These are phyloP conservation scores for Sclerospora graminicola DNA, from an alignment of 352 stramenopile species.

Conservation along the genomic window DNA sequence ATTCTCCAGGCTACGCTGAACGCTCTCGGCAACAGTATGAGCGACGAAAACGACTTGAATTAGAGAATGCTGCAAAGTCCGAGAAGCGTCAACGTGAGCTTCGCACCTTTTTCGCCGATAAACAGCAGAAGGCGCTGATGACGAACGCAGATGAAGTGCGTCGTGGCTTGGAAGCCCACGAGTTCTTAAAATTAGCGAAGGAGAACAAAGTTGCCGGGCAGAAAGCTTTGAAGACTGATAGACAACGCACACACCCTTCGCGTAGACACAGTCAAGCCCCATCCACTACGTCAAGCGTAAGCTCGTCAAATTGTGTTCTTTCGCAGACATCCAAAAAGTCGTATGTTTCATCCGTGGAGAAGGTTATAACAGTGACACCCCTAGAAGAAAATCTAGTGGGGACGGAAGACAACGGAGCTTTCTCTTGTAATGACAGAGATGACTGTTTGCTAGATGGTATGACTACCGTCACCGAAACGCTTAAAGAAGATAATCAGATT, in stretches of 20 bases:
- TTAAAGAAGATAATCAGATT: no score
- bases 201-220: slow-evolving; percentile 11
- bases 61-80: slow-evolving; percentile 47
- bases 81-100: slow-evolving; percentile 46
- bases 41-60: slow-evolving; percentile 54
- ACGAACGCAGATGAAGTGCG: slow-evolving; percentile 37
- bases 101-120: slow-evolving; percentile 29
- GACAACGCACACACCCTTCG: slow-evolving; percentile 1
- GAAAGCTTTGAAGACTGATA: slow-evolving; percentile 8
- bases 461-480: no score
- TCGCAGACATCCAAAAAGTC: slow-evolving; percentile 21
- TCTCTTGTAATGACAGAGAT: no score
- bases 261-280: slow-evolving; percentile 2
- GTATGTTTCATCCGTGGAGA: slow-evolving; percentile 14
- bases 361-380: neutral
- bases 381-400: slow-evolving; percentile 1
- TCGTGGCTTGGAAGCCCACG: slow-evolving; percentile 41
- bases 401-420: neutral
- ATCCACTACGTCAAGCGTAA: slow-evolving; percentile 11
- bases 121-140: slow-evolving; percentile 33
- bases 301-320: slow-evolving; percentile 9
- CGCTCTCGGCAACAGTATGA: slow-evolving; percentile 48
- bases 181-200: slow-evolving; percentile 26
- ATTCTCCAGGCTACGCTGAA: slow-evolving; percentile 28
- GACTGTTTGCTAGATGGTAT: no score